Evolutionary conservation across 208 protist species (phyloP), one percentile per base, ranked within the genome.

Genomic region (Phytomonas sp.): DNA sequence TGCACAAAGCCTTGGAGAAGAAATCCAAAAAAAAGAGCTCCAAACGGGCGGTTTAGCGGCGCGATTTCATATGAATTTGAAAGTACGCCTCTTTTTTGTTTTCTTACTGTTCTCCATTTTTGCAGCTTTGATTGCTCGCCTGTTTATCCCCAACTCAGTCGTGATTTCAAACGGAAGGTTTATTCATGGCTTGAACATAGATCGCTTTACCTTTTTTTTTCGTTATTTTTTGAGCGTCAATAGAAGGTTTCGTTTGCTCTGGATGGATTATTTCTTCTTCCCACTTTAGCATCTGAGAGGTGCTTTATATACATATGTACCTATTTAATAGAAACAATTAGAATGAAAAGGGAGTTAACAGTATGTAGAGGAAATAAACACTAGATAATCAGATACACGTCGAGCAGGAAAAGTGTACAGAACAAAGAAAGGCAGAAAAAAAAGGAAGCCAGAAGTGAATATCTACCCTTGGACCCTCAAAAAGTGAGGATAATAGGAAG

Each of bases 21-120:
- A 96, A 96, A 80, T 85, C 85, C 30, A 93, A 93, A 81, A 93
- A 94, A 75, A 96, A 96, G 77, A 91, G 77, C 53, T 78, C 79
- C 53, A 96, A 96, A 81, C 83, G 90, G 11, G 72, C 87, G 0
- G 72, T 78, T n/a, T 89, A 80, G 30, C 9, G 62, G 4, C 34
- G 5, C 26, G 30, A 67, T 29, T 23, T 13, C 34, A n/a, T 37
- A 60, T 33, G 43, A 71, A 28, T 1, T 29, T 32, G 31, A 31
- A 43, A 37, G 17, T 53, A 29, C 5, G 29, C 28, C n/a, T 20
- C 20, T 43, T 8, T 8, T 31, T 40, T 75, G 7, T 5, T 8
- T 59, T 20, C 33, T 2, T 7, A 60, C 32, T 75, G 33, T 51
- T 75, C 46, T 26, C 46, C n/a, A 71, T 34, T 72, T 34, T 37